Base-by-base conservation (phyloP, 1,284 basidiomycete species). In the Fistulina hepatica region DNA sequence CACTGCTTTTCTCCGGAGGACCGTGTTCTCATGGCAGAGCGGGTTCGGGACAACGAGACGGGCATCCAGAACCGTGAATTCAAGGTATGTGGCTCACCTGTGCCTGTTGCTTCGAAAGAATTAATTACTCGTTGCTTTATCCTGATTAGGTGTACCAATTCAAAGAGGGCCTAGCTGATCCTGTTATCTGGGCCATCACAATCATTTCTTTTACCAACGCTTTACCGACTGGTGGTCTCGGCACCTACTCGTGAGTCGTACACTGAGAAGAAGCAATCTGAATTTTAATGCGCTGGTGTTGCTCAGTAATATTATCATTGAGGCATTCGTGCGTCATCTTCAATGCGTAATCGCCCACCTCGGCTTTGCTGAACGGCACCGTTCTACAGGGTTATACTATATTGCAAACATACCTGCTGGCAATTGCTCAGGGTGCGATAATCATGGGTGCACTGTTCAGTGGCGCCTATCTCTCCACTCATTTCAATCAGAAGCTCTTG, bases 61-160 rank as follows among this genome's bases (percentile, higher is more conserved):
- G 71, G 71, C 9, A 64, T 73, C 21, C 69, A 73, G 51, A 72
- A 73, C 51, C 65, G 59, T 43, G 56, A 61, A 36, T 74, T 71
- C 55, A 75, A 75, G 56, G 58, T 61, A 25, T 30, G 63, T 63
- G 28, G 41, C 54, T 48, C 1, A 12, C 17, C 16, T 34, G 21
- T 11, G 12, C 31, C 2, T 27, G 8, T 33, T 31, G 6, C 21
- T 35, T 27, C 7, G 7, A 25, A 11, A 22, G 5, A 9, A 11
- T n/a, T 16, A 5, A 27, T 11, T 34, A 10, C 17, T 28, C 26
- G 32, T 22, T 20, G 5, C 20, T 10, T 13, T 26, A 25, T 23
- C 30, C 7, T n/a, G n/a, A n/a, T n/a, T 19, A 31, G 28, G 15
- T 13, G 28, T 31, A 31, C 10, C 28, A 31, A 31, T 13, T 31